A percentile compares a stretch with the other conserved stretches of the same genome.
phyloP scores from a whole-genome alignment of 352 stramenopile species.

The Pythium aristosporum region DNA sequence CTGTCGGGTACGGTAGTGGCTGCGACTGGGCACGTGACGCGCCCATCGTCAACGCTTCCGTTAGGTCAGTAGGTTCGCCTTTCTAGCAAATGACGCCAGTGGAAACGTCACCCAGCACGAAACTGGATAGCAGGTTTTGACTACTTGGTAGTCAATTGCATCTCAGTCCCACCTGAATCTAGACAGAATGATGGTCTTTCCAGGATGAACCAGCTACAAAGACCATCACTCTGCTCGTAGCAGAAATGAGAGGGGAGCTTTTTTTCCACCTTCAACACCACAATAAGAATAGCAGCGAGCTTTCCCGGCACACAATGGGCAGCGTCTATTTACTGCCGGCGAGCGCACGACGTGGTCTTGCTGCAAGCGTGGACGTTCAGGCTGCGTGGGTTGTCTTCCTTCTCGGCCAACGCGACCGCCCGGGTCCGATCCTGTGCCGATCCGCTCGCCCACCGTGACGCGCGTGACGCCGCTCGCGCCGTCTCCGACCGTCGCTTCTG shows the following conservation, averaged over 20 bases:
- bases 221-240: slow-evolving; percentile 7
- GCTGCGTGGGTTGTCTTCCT: not conserved
- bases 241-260: not conserved
- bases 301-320: not conserved
- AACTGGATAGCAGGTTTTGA: not conserved
- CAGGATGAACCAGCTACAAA: not conserved
- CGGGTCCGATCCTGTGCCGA: no score
- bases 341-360: no score
- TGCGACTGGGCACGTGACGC: slow-evolving; percentile 16
- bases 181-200: not conserved
- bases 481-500: not conserved
- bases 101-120: not conserved
- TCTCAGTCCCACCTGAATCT: not conserved
- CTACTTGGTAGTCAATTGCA: slow-evolving; percentile 1
- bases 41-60: slow-evolving; percentile 10
- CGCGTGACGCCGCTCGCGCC: slow-evolving; percentile 14
- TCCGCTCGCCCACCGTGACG: slow-evolving; percentile 17
- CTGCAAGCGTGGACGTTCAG: not conserved
- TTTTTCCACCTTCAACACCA: no score
- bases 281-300: not conserved
- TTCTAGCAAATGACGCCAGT: slow-evolving; percentile 4
- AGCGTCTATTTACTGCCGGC: no score
- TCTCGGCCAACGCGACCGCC: not conserved
- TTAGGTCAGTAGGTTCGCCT: slow-evolving; percentile 17
- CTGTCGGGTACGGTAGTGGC: slow-evolving; percentile 2